Conservation (phyloP, 805 yeast genomes). For the Wickerhamomyces canadensis region DNA sequence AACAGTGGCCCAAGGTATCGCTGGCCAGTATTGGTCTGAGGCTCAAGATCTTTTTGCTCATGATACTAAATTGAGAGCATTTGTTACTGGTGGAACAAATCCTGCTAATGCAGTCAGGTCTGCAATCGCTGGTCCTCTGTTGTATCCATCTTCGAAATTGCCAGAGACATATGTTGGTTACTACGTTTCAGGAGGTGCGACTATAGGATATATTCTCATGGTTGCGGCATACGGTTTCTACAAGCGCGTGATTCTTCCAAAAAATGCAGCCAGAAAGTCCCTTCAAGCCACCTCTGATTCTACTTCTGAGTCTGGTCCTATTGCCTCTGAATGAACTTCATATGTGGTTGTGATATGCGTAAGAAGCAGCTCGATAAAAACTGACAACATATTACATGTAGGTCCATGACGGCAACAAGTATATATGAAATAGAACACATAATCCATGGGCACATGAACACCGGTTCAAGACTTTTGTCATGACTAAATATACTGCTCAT, state of each 20-base stretch:
- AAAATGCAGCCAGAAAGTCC: background rate
- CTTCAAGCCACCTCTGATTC: slow-evolving; percentile 1
- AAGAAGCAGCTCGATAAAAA: no score
- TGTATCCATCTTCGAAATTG: slow-evolving; percentile 10
- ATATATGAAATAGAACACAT: no score
- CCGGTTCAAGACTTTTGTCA: no score
- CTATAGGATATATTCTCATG: slow-evolving; percentile 7
- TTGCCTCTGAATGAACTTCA: no score
- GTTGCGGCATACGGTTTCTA: slow-evolving; percentile 5
- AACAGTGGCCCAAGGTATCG: slow-evolving; percentile 8
- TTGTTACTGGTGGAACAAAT: slow-evolving; percentile 11
- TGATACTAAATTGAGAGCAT: slow-evolving; percentile 10
- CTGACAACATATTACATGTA: no score
- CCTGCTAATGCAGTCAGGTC: slow-evolving; percentile 9
- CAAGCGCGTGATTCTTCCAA: background rate
- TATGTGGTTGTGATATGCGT: no score
- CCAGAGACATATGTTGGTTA: slow-evolving; percentile 10
- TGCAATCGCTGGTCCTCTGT: slow-evolving; percentile 9
- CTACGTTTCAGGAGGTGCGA: slow-evolving; percentile 8
- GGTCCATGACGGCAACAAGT: no score
- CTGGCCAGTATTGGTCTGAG: slow-evolving; percentile 13
- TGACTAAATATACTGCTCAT: no score
- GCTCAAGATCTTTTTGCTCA: slow-evolving; percentile 9
- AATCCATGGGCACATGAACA: no score
- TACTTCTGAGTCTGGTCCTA: no score